phyloP scores from a whole-genome alignment of 768 basidiomycete species.

The Xerocomus spinulosus region DNA sequence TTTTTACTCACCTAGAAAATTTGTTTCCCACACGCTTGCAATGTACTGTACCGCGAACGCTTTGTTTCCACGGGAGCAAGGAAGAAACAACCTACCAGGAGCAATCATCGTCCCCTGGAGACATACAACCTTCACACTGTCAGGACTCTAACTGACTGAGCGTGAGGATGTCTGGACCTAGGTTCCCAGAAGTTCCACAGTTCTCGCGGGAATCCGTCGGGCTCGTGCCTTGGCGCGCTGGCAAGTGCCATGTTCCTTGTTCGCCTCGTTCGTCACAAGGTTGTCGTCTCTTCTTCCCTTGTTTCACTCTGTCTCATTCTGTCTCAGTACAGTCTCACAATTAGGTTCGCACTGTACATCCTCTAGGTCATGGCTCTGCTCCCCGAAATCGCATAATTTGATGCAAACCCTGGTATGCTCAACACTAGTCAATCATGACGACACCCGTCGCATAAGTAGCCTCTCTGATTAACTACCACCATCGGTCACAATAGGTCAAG shows the following conservation, averaged over 20 bases:
- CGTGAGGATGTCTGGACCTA: not conserved
- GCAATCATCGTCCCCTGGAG: not conserved
- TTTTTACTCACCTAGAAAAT: too few relatives aligned
- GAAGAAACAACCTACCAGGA: not conserved
- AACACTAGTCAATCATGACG: not conserved
- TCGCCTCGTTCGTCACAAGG: not conserved
- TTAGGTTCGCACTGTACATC: too few relatives aligned
- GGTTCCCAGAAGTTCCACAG: not conserved
- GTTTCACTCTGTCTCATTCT: not conserved
- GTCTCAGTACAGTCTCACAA: not conserved
- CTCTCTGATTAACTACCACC: not conserved
- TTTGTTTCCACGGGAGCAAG: not conserved
- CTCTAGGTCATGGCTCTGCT: too few relatives aligned
- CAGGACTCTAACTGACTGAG: not conserved
- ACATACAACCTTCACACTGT: not conserved
- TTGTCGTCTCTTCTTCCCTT: too few relatives aligned
- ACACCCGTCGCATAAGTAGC: not conserved
- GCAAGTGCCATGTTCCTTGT: not conserved
- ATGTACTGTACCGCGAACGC: too few relatives aligned
- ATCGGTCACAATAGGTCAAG: slow-evolving; percentile 1
- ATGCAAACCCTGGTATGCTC: too few relatives aligned
- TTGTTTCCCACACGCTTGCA: too few relatives aligned
- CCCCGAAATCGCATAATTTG: too few relatives aligned
- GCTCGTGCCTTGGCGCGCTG: not conserved
- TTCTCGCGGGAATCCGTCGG: too few relatives aligned